These are phyloP conservation scores for Boletales sp. DNA, from an alignment of 768 basidiomycete species.

Conservation along the genomic window DNA sequence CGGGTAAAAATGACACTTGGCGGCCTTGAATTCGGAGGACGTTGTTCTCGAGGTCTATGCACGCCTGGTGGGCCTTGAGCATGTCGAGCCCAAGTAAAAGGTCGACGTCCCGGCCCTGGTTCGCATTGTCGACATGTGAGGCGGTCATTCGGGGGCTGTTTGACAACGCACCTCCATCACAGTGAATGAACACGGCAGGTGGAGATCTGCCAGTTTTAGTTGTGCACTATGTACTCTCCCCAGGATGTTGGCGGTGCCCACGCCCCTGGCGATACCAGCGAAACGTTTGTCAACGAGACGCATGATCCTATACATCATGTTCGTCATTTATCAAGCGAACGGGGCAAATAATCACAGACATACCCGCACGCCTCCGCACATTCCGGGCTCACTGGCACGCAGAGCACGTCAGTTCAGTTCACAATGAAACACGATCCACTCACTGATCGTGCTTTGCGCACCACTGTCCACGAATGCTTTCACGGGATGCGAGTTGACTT, in stretches of 20 bases:
- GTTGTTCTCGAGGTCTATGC: conserved; percentile 88
- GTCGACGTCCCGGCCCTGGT: conserved; percentile 84
- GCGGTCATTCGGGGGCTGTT: neutral
- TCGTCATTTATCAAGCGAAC: conserved; percentile 1
- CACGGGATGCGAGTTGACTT: conserved; percentile 86
- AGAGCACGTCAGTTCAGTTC: neutral
- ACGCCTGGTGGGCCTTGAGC: conserved; percentile 96
- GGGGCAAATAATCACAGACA: conserved; percentile 22
- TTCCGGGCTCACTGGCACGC: conserved; percentile 75
- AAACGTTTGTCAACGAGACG: conserved; percentile 86
- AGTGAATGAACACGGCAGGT: conserved; percentile 87
- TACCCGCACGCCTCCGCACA: conserved; percentile 90
- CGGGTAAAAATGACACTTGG: conserved; percentile 84
- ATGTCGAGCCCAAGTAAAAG: conserved; percentile 99
- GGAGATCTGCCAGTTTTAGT: conserved; percentile 80
- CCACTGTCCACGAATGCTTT: conserved; percentile 99
- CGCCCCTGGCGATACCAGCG: conserved; percentile 86
- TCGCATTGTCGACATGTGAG: neutral
- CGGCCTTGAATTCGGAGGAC: conserved; percentile 90
- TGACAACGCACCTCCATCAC: conserved; percentile 76
- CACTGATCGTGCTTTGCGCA: conserved; percentile 95
- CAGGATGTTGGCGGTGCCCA: conserved; percentile 91
- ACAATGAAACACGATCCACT: conserved; percentile 25
- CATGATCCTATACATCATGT: conserved; percentile 64
- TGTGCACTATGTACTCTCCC: conserved; percentile 94